These are phyloP conservation scores for Erysimum cheiranthoides DNA, from an alignment of 345 rosid species.

Conservation along the genomic window DNA sequence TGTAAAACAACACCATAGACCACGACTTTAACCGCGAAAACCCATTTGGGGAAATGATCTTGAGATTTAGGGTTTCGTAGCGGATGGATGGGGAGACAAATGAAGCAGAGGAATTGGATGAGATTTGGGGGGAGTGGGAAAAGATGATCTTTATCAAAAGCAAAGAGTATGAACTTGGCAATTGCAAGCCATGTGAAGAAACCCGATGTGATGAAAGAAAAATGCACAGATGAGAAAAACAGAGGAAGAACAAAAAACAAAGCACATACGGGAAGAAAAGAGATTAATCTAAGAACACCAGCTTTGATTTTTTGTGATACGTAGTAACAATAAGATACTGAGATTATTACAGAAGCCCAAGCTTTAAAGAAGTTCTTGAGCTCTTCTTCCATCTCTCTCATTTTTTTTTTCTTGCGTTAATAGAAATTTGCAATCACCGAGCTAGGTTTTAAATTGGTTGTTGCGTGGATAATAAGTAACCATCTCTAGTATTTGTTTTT, in stretches of 20 bases:
- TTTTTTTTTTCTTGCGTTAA: not conserved
- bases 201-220: slow-evolving; percentile 41
- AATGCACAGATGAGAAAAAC: slow-evolving; percentile 35
- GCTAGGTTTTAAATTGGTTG: not conserved
- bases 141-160: slow-evolving; percentile 50
- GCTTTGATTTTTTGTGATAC: not conserved
- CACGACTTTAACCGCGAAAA: slow-evolving; percentile 47
- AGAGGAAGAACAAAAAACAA: slow-evolving; percentile 58
- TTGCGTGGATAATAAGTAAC: not conserved
- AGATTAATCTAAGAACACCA: slow-evolving; percentile 37
- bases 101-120: slow-evolving; percentile 47
- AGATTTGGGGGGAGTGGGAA: slow-evolving; percentile 36
- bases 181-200: slow-evolving; percentile 57
- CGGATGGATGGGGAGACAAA: slow-evolving; percentile 59
- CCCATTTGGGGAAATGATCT: slow-evolving; percentile 18
- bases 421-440: not conserved
- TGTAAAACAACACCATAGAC: slow-evolving; percentile 42
- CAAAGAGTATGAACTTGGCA: slow-evolving; percentile 56
- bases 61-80: slow-evolving; percentile 27
- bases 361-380: not conserved
- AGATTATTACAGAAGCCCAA: not conserved
- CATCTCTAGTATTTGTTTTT: not conserved
- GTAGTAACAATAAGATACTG: not conserved
- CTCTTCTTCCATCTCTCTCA: slow-evolving; percentile 32
- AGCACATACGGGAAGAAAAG: slow-evolving; percentile 45